Base-by-base conservation (phyloP, 164 flowering plant genomes). In the Nymphaea thermarum region DNA sequence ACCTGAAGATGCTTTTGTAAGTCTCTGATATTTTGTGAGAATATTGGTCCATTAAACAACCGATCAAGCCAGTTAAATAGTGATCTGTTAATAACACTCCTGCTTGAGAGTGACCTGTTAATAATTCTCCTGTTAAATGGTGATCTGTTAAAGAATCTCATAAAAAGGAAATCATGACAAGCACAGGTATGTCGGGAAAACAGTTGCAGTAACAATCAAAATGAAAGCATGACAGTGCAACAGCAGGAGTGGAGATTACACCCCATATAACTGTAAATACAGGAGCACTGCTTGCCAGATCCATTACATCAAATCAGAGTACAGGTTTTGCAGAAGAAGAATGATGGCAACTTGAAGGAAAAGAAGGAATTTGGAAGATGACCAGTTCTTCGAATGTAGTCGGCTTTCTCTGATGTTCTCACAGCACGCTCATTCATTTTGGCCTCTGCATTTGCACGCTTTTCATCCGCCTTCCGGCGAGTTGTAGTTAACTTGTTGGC, bases 351-450 rank as follows among this genome's bases (percentile, higher is more conserved):
- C 78, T 88, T 89, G 75, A 88, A 79, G 75, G 86, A 85, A 80
- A 82, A 62, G n/a, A 64, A 84, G 4, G 95, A 83, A 51, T 10
- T 8, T 2, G 98, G 96, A 67, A 88, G 76, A 67, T 84, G 93
- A 45, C 98, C 98, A 0, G 95, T 91, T 72, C 96, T 88, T 69
- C 90, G 79, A 63, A 91, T 91, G 69, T 89, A 89, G 68, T 94
- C 97, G 65, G 96, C 96, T 63, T 75, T 84, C 68, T 91, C 96
- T 4, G 97, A 85, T 7, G 92, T 91, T 77, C 73, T 88, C 51
- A 80, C 81, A 44, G 91, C 86, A 70, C 87, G 81, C 76, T 91
- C 96, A 45, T 85, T 88, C 74, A 91, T 77, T 68, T 84, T 80
- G 7, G 89, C 89, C 74, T 91, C 97, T 43, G 99, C 99, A 78